phyloP scores from a whole-genome alignment of 192 early-diverging fungal genomes.

The Geranomyces michiganensis region DNA sequence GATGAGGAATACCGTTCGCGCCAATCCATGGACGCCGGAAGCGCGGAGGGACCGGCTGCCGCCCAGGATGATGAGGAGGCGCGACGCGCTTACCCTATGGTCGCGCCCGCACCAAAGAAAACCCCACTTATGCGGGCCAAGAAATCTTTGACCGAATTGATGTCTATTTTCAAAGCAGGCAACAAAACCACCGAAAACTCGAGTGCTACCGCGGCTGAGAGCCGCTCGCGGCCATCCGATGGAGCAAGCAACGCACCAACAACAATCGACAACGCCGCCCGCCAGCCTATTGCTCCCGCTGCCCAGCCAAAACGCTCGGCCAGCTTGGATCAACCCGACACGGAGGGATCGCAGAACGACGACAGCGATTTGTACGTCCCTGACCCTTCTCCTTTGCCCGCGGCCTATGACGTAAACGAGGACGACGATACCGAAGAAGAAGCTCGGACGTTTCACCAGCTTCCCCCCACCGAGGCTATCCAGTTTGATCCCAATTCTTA shows the following conservation, averaged over 20 bases:
- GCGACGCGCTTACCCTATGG: not conserved
- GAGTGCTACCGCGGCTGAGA: not conserved
- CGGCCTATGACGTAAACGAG: not conserved
- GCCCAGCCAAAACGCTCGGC: not conserved
- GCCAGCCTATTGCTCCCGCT: not conserved
- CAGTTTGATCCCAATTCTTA: not conserved
- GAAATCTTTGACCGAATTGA: conserved; percentile 2
- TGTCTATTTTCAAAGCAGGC: not conserved
- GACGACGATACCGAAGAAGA: not conserved
- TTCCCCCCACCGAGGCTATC: not conserved
- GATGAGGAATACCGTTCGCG: conserved; percentile 14
- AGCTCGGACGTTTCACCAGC: not conserved
- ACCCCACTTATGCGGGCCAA: not conserved
- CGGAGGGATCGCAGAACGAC: not conserved
- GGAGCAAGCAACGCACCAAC: not conserved
- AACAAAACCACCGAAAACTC: not conserved
- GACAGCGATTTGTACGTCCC: not conserved
- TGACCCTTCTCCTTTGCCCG: not conserved
- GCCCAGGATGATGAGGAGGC: not conserved
- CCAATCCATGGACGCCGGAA: not conserved
- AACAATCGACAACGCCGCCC: not conserved
- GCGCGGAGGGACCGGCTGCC: not conserved
- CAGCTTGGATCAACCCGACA: not conserved
- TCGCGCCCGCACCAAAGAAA: not conserved
- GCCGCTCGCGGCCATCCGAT: not conserved